phyloP scores from a whole-genome alignment of 139 green algal species.

The Zygnema circumcarinatum region DNA sequence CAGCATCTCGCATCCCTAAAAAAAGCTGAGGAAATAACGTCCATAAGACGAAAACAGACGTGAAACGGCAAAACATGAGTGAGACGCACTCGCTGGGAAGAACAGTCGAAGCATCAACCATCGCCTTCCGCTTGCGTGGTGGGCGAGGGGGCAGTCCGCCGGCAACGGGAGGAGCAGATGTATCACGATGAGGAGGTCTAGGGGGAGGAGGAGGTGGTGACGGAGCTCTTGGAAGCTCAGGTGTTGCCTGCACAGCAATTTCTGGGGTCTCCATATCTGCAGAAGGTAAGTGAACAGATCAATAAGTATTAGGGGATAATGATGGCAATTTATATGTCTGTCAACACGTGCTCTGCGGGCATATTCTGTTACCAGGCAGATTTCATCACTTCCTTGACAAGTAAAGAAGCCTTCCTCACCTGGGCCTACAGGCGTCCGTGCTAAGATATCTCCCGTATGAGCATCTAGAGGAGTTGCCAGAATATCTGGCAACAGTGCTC shows the following conservation, averaged over 20 bases:
- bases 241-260: not conserved
- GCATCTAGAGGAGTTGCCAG: not conserved
- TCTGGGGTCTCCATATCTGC: not conserved
- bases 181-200: not conserved
- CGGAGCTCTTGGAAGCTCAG: not conserved
- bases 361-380: too few species aligned
- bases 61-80: too few species aligned
- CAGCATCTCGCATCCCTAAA: too few species aligned
- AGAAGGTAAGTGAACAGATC: too few species aligned
- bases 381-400: too few species aligned
- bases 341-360: too few species aligned
- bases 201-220: not conserved
- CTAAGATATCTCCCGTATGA: not conserved
- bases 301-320: too few species aligned
- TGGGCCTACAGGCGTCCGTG: not conserved
- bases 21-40: too few species aligned
- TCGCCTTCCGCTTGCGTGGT: not conserved
- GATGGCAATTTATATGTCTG: too few species aligned
- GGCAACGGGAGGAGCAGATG: not conserved
- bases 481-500: too few species aligned
- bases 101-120: constrained; percentile 30
- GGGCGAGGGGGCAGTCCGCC: not conserved
- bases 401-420: not conserved
- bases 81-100: constrained; percentile 13
- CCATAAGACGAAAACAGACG: too few species aligned